Evolutionary conservation across 2,329 filamentous ascomycete species (phyloP), one percentile per base, ranked within the genome.

Genomic region (Coniochaeta ligniaria): DNA sequence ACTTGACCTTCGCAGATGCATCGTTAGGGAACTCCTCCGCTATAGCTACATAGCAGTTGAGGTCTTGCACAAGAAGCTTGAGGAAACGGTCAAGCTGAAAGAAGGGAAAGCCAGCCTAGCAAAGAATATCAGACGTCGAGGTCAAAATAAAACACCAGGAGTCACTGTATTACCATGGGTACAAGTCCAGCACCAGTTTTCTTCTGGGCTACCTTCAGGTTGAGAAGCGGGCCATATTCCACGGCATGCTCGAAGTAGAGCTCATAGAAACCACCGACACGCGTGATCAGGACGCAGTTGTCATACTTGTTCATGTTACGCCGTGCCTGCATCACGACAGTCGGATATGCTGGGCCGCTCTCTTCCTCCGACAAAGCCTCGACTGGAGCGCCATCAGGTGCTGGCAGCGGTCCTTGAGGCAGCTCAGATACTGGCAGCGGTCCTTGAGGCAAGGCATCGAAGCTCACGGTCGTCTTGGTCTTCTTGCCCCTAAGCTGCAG

Each of bases 211-310:
- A 96, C 86, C 74, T 97, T 98, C 69, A 99, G 77, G 68, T 92
- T 95, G 64, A 99, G 80, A 52, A 96, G 78, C 1, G 92, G 90
- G 1, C 90, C 94, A 72, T 89, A 90, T 70, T 96, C 88, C 61
- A 96, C 90, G 12, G 96, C 95, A 72, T 99, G 93, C 68, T 96
- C 90, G 73, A 98, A 96, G 76, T 99, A 99, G 61, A 99, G 79
- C 83, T 99, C 95, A 75, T 98, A 99, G 75, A 99, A 99, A 62
- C 93, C 89, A 60, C 95, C 95, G 31, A 99, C 92, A 60, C 94
- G 86, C 4, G 95, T 99, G 62, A 99, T 77, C 8, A 99, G 74
- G 43, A 99, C 90, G 74, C 94, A 98, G 68, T 96, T 92, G 68
- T 87, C 85, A 75, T 96, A 97, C 69, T 89, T 92, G 66, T 86